Evolutionary conservation across 345 rosid genomes (phyloP), one percentile per base, ranked within the genome.

Genomic region (Psidium friedrichsthalianum): DNA sequence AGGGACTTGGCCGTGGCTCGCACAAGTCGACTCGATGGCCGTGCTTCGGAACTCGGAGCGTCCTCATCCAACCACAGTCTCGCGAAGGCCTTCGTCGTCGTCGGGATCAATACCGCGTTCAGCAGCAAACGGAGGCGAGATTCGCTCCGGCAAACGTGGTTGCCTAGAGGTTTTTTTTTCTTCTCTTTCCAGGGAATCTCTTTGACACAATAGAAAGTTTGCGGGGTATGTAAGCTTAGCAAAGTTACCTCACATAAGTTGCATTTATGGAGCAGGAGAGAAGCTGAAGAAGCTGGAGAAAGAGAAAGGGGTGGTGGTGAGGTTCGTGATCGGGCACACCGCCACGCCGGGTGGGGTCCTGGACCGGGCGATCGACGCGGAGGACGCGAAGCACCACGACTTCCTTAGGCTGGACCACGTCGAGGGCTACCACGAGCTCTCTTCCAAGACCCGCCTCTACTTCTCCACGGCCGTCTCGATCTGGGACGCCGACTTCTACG

Each of bases 241-340:
- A 51, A 51, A 51, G 4, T 51, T 11, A 10, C 13, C 52, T 51
- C 11, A 51, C 52, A 51, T 11, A 51, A 51, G 52, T 11, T 11
- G 52, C 52, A 51, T 51, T 52, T 11, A 56, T 29, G 36, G 88
- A 36, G 89, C 92, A 91, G 98, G 99, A 24, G 93, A 84, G 5
- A 93, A 95, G 84, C 86, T 95, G 42, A 93, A 89, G 90, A 92
- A 92, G 88, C 74, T 97, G 87, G 98, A 95, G 93, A 91, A 88
- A 51, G 96, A 95, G 86, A 97, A 95, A 89, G 98, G 98, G 44
- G 90, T 97, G 27, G 96, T 97, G 29, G 91, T 95, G 82, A 87
- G 95, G 90, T 96, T 97, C 87, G 98, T 97, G 87, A 97, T 97
- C 85, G 99, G 99, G 84, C 95, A 93, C 87, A 94, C 97, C 56